Evolutionary conservation across 495 filamentous ascomycete species (phyloP).

Genomic region (Peziza echinospora): DNA sequence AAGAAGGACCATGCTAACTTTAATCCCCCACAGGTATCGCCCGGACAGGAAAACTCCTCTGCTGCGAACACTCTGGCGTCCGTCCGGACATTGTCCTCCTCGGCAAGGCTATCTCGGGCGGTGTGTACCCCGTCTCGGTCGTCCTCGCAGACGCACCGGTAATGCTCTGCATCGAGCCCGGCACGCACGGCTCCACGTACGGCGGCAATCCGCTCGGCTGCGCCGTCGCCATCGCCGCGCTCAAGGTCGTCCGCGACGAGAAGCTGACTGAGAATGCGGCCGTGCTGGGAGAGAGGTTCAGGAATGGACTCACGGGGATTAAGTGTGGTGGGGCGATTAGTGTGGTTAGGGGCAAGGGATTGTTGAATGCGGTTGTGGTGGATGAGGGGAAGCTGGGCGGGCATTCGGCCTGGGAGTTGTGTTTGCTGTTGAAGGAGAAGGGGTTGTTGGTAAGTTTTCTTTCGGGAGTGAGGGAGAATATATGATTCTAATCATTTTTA

Average conservation of each 20-base stretch:
- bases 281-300: slow-evolving; percentile 60
- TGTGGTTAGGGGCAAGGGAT: slow-evolving; percentile 70
- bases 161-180: slow-evolving; percentile 94
- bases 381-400: slow-evolving; percentile 65
- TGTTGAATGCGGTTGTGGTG: slow-evolving; percentile 92
- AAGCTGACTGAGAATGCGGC: slow-evolving; percentile 65
- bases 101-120: slow-evolving; percentile 92
- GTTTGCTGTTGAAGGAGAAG: slow-evolving; percentile 87
- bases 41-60: slow-evolving; percentile 78
- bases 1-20: not conserved
- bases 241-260: slow-evolving; percentile 86
- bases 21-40: no score
- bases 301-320: slow-evolving; percentile 30
- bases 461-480: not conserved
- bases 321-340: slow-evolving; percentile 62
- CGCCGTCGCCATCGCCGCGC: slow-evolving; percentile 85
- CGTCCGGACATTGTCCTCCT: slow-evolving; percentile 87
- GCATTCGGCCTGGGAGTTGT: slow-evolving; percentile 90
- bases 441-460: slow-evolving; percentile 71
- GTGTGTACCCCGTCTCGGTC: slow-evolving; percentile 95
- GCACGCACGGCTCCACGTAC: slow-evolving; percentile 92
- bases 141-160: slow-evolving; percentile 76
- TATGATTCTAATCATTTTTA: no score
- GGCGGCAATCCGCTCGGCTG: slow-evolving; percentile 95
- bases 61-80: slow-evolving; percentile 82